Evolutionary conservation across 2,329 filamentous ascomycete species (phyloP).

Genomic region (Fusarium brevicatenulatum): DNA sequence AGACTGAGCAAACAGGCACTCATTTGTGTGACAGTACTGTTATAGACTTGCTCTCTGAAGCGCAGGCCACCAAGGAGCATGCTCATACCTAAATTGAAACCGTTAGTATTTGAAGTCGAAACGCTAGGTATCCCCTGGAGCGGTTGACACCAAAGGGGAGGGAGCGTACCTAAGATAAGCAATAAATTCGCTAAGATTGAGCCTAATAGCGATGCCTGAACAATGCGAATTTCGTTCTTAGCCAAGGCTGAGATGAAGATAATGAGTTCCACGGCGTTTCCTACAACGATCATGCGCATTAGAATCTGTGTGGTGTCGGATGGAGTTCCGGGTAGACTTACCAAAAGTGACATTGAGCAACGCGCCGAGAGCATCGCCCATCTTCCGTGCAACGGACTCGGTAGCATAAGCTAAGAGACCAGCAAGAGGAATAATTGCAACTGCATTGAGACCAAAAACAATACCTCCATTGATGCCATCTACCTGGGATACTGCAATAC

Average conservation of each 20-base stretch:
- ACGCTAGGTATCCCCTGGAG: background rate
- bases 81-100: conserved; percentile 87
- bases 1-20: conserved; percentile 91
- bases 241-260: conserved; percentile 62
- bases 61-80: conserved; percentile 88
- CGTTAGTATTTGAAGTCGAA: background rate
- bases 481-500: conserved; percentile 72
- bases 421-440: conserved; percentile 80
- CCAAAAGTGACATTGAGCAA: conserved; percentile 82
- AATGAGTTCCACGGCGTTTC: conserved; percentile 78
- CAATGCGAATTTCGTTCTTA: conserved; percentile 82
- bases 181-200: conserved; percentile 90
- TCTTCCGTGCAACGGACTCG: conserved; percentile 76
- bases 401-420: conserved; percentile 78
- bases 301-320: background rate
- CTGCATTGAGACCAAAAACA: conserved; percentile 78
- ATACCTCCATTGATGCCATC: conserved; percentile 65
- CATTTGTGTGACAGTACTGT: conserved; percentile 95
- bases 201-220: conserved; percentile 88
- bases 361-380: conserved; percentile 78
- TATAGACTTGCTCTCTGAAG: conserved; percentile 94
- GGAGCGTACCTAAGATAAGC: conserved; percentile 79
- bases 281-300: background rate
- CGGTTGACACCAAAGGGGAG: background rate
- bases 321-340: conserved; percentile 46